Percentiles rank a stretch among this genome's conserved stretches.
phyloP scores from a whole-genome alignment of 129 eudicot species.

The Chrysanthemum makinoi region DNA sequence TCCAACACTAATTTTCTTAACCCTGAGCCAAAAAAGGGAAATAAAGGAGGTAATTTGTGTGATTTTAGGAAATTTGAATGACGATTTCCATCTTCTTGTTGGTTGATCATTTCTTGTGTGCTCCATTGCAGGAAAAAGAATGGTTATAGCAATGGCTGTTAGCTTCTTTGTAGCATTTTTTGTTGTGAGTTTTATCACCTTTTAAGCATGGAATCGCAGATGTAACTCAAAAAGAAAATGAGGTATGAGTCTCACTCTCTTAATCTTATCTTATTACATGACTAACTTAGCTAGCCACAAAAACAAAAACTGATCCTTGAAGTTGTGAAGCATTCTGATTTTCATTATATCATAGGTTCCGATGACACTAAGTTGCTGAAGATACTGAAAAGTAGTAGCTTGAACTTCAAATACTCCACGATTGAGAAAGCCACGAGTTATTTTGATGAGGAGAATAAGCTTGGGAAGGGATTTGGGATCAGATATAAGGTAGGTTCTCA shows the following conservation, averaged over 20 bases:
- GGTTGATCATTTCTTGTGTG: constrained; percentile 4
- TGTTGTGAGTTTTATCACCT: constrained; percentile 38
- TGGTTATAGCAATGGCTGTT: constrained; percentile 40
- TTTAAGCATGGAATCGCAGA: constrained; percentile 46
- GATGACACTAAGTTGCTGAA: constrained; percentile 45
- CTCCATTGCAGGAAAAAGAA: constrained; percentile 38
- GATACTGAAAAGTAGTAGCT: constrained; percentile 54
- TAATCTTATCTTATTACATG: neutral
- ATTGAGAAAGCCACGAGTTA: constrained; percentile 69
- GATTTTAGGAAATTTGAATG: neutral
- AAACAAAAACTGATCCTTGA: neutral
- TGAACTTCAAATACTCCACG: constrained; percentile 70
- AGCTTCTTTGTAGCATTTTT: constrained; percentile 46
- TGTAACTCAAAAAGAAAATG: constrained; percentile 41
- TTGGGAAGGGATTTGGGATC: constrained; percentile 88
- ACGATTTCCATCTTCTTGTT: neutral
- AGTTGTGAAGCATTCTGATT: neutral
- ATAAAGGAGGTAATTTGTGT: constrained; percentile 12
- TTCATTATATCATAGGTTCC: constrained; percentile 29
- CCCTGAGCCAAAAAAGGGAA: constrained; percentile 13
- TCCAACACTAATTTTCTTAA: constrained; percentile 64
- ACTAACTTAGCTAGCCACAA: too few species aligned
- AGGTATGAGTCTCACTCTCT: constrained; percentile 34
- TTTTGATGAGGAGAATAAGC: constrained; percentile 76
- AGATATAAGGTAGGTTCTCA: constrained; percentile 64